A percentile compares a stretch with the other conserved stretches of the same genome.
phyloP scores from a whole-genome alignment of 257 asterid species.

The Scutellaria minor region DNA sequence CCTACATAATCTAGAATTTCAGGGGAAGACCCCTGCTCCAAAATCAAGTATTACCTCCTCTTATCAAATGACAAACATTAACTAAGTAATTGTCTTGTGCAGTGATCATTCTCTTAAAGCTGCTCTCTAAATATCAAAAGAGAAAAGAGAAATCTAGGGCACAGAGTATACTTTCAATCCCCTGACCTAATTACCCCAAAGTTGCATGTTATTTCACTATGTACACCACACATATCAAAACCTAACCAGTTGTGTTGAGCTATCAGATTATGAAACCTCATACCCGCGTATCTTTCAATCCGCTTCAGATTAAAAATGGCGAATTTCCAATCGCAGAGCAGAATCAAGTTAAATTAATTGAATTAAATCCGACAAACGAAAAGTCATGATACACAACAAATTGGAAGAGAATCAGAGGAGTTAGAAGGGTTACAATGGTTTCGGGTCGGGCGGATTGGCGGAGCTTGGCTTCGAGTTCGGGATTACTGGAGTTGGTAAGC shows the following conservation, averaged over 20 bases:
- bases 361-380: background rate
- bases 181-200: slow-evolving; percentile 18
- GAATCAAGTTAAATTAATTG: background rate
- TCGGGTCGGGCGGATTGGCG: slow-evolving; percentile 83
- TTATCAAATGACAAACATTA: background rate
- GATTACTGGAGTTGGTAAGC: slow-evolving; percentile 61
- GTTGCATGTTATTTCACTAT: background rate
- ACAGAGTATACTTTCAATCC: slow-evolving; percentile 4
- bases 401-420: background rate
- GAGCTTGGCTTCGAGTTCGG: slow-evolving; percentile 88
- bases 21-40: background rate
- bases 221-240: background rate
- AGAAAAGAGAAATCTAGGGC: background rate
- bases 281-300: background rate
- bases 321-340: slow-evolving; percentile 7
- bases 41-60: slow-evolving; percentile 11
- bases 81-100: background rate
- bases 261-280: background rate
- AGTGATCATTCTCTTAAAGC: slow-evolving; percentile 2
- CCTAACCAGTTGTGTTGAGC: no score
- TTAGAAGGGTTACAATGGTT: slow-evolving; percentile 48
- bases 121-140: slow-evolving; percentile 4
- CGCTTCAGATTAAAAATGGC: background rate
- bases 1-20: background rate
- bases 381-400: background rate